Percentiles rank a stretch among this genome's conserved stretches.
These are phyloP conservation scores for Gaertneriomyces semiglobifer DNA, from an alignment of 192 early-diverging fungal genomes.

Conservation along the genomic window DNA sequence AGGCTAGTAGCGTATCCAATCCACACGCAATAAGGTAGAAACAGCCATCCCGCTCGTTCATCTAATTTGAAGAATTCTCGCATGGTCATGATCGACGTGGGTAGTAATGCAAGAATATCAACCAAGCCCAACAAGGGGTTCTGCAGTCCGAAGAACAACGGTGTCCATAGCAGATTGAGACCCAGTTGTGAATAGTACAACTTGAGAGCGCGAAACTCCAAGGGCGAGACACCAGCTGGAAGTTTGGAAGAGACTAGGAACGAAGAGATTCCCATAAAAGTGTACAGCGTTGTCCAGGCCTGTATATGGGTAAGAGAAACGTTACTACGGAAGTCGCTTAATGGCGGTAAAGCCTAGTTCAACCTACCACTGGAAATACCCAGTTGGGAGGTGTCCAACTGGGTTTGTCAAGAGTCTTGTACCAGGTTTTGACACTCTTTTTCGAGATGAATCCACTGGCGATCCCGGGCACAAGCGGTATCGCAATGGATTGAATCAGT, in stretches of 20 bases:
- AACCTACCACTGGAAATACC: conserved; percentile 13
- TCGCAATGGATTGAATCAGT: conserved; percentile 20
- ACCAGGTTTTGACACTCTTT: conserved; percentile 22
- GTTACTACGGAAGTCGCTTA: not conserved
- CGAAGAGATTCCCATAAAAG: conserved; percentile 24
- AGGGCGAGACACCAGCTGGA: not conserved
- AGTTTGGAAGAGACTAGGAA: conserved; percentile 7
- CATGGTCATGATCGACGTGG: conserved; percentile 10
- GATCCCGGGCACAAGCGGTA: conserved; percentile 21
- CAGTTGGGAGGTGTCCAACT: conserved; percentile 31
- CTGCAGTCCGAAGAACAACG: conserved; percentile 23
- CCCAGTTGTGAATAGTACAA: conserved; percentile 25
- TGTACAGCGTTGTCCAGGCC: conserved; percentile 29
- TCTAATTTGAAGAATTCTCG: conserved; percentile 22
- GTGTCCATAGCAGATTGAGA: conserved; percentile 31
- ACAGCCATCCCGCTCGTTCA: conserved; percentile 20
- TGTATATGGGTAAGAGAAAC: not conserved
- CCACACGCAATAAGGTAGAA: conserved; percentile 29
- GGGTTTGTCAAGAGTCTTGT: conserved; percentile 25
- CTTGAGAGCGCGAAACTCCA: not conserved
- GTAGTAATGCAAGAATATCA: conserved; percentile 20
- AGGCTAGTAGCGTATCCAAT: conserved; percentile 16
- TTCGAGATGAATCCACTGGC: conserved; percentile 1
- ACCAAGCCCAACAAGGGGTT: conserved; percentile 8
- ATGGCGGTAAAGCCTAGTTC: too few species aligned